Percentiles rank a stretch among this genome's conserved stretches.
Evolutionary conservation across 805 yeast species (phyloP).

Genomic region (Cephaloascus fragrans): DNA sequence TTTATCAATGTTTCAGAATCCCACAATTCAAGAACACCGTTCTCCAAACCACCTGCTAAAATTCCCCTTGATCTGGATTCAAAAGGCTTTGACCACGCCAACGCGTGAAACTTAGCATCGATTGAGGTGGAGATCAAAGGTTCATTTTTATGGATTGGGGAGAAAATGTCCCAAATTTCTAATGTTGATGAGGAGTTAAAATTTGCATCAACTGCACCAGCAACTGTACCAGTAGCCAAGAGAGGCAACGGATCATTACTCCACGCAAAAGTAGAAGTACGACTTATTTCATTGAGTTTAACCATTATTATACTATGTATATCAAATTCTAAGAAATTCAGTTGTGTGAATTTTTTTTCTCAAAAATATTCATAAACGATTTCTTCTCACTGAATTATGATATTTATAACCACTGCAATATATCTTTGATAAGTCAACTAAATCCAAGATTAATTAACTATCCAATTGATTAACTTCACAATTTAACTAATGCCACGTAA

Average conservation of each 20-base stretch:
- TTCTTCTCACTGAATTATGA: too few species aligned
- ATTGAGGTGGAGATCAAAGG: slow-evolving; percentile 26
- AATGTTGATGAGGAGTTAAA: slow-evolving; percentile 73
- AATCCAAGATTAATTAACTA: too few species aligned
- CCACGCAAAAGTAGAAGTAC: slow-evolving; percentile 97
- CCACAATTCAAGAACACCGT: slow-evolving; percentile 74
- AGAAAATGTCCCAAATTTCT: slow-evolving; percentile 68
- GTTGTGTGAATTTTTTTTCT: too few species aligned
- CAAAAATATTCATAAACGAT: too few species aligned
- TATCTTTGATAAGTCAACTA: too few species aligned
- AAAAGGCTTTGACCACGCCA: slow-evolving; percentile 70
- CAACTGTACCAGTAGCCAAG: slow-evolving; percentile 87
- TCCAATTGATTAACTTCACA: too few species aligned
- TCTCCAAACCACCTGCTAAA: slow-evolving; percentile 85
- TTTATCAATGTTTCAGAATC: slow-evolving; percentile 44
- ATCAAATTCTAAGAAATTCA: too few species aligned
- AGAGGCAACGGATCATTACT: slow-evolving; percentile 66
- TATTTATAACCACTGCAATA: too few species aligned
- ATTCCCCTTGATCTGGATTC: slow-evolving; percentile 39
- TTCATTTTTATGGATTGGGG: slow-evolving; percentile 12
- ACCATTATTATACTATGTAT: slow-evolving; percentile 48
- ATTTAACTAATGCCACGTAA: too few species aligned
- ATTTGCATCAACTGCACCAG: slow-evolving; percentile 88
- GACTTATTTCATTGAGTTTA: slow-evolving; percentile 70
- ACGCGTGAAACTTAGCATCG: slow-evolving; percentile 49